These are phyloP conservation scores for Croton setiger DNA, from an alignment of 441 rosid genomes.

Conservation along the genomic window DNA sequence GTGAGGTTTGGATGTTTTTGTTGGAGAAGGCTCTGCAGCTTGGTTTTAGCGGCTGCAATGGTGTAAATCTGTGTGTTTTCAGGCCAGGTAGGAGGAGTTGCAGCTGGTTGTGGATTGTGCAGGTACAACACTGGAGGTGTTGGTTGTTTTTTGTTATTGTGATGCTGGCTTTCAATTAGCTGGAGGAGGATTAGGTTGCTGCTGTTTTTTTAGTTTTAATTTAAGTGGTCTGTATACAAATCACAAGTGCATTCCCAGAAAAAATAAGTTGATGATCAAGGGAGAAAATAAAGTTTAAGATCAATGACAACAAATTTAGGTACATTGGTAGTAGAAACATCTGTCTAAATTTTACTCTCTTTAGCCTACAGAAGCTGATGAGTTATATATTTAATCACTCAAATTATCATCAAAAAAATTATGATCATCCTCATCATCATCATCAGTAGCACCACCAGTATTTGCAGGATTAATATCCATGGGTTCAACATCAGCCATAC, in stretches of 20 bases:
- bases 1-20: too few species aligned
- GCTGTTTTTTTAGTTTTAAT: too few species aligned
- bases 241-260: background rate
- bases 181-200: too few species aligned
- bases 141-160: too few species aligned
- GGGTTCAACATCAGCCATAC: conserved; percentile 14
- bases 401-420: conserved; percentile 17
- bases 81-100: too few species aligned
- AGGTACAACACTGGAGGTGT: too few species aligned
- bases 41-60: too few species aligned
- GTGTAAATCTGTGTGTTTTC: too few species aligned
- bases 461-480: conserved; percentile 17
- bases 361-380: background rate
- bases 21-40: too few species aligned
- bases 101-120: too few species aligned
- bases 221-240: too few species aligned
- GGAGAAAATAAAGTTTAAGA: background rate
- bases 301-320: background rate
- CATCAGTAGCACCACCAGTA: conserved; percentile 9
- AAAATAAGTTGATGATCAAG: background rate
- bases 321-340: background rate
- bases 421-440: conserved; percentile 16
- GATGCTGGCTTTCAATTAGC: too few species aligned
- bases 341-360: background rate
- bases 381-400: conserved; percentile 8